phyloP scores from a whole-genome alignment of 768 basidiomycete genomes.

The Suillus placidus region DNA sequence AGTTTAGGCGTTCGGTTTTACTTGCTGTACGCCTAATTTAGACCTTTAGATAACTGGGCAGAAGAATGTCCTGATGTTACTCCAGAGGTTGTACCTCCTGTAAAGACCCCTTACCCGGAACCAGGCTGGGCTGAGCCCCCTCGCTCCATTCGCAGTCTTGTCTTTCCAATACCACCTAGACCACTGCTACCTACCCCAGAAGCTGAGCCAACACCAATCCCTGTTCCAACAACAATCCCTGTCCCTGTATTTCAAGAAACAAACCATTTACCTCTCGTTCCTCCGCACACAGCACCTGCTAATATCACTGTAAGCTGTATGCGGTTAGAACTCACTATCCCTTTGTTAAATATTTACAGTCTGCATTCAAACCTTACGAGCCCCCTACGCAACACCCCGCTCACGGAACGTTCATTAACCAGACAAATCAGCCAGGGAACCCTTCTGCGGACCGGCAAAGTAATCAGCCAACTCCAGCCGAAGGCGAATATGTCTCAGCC shows the following conservation, averaged over 20 bases:
- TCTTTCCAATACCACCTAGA: slow-evolving; percentile 21
- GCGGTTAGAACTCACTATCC: not conserved
- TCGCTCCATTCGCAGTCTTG: slow-evolving; percentile 22
- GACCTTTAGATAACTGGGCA: slow-evolving; percentile 28
- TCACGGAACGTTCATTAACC: slow-evolving; percentile 14
- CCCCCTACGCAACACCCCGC: slow-evolving; percentile 28
- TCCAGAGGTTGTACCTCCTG: slow-evolving; percentile 21
- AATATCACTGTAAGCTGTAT: slow-evolving; percentile 1
- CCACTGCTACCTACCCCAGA: slow-evolving; percentile 1
- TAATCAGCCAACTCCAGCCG: not conserved
- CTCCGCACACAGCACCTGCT: not conserved
- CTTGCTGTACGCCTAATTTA: not conserved
- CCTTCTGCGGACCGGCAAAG: not conserved
- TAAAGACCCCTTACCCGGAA: slow-evolving; percentile 29
- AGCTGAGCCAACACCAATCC: not conserved
- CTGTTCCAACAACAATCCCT: not conserved
- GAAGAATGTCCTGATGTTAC: slow-evolving; percentile 24
- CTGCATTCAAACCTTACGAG: slow-evolving; percentile 28
- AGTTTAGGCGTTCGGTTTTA: slow-evolving; percentile 11
- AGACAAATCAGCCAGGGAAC: not conserved
- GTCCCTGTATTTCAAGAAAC: not conserved
- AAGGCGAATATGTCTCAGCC: not conserved
- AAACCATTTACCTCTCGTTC: not conserved
- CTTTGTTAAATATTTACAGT: slow-evolving; percentile 12
- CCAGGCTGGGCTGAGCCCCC: slow-evolving; percentile 28